Conservation (phyloP, 306 rosid genomes). For the Cicer chorassanicum region DNA sequence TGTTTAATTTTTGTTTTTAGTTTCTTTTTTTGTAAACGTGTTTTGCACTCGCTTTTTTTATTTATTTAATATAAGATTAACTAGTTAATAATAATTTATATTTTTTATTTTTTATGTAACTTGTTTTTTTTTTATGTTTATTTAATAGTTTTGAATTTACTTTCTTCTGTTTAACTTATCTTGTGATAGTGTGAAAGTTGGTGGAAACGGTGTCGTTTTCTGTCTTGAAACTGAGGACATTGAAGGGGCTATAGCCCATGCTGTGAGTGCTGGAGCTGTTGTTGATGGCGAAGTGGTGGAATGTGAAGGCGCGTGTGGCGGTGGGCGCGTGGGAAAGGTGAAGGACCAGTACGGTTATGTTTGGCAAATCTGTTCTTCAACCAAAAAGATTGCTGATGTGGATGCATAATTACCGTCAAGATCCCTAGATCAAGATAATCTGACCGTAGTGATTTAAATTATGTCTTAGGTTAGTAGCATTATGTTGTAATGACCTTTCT, state of each 20-base stretch:
- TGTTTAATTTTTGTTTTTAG: not conserved
- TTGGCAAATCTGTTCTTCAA: constrained; percentile 57
- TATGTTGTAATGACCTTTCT: not conserved
- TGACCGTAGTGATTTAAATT: not conserved
- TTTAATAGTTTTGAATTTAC: not conserved
- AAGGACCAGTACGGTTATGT: constrained; percentile 74
- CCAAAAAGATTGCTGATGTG: constrained; percentile 29
- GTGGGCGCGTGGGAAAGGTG: constrained; percentile 65
- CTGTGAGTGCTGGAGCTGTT: constrained; percentile 64
- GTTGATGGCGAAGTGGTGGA: constrained; percentile 53
- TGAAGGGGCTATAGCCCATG: constrained; percentile 59
- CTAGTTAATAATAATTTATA: accelerated
- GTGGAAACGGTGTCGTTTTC: constrained; percentile 47
- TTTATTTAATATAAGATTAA: not conserved
- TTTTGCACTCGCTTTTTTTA: not conserved
- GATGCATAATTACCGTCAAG: constrained; percentile 37
- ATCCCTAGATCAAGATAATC: not conserved
- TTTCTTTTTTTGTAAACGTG: not conserved
- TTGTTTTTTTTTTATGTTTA: not conserved
- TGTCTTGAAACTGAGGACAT: constrained; percentile 66
- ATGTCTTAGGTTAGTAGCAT: not conserved
- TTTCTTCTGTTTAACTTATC: not conserved
- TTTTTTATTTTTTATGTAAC: too few relatives aligned
- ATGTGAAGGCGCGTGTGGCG: constrained; percentile 61
- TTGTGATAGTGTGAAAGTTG: constrained; percentile 48